These are phyloP conservation scores for Paulownia fortunei DNA, from an alignment of 257 asterid genomes.

Conservation along the genomic window DNA sequence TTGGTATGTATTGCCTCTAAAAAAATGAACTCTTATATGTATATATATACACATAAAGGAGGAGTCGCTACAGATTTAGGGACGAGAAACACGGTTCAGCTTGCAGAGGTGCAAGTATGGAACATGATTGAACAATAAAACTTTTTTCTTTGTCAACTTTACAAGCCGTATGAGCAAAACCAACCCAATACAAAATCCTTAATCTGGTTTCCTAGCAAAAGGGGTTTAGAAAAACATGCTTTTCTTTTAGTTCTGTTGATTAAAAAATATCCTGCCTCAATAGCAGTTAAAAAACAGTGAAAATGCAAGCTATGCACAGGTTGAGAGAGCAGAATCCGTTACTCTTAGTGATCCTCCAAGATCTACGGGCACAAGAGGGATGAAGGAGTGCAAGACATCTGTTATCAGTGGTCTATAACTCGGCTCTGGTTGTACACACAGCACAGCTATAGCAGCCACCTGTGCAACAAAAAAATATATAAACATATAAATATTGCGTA, in stretches of 20 bases:
- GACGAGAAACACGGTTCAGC: constrained; percentile 16
- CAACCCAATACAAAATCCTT: constrained; percentile 28
- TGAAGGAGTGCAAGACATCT: constrained; percentile 91
- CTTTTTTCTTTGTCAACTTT: constrained; percentile 38
- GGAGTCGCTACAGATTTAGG: constrained; percentile 14
- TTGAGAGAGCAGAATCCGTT: constrained; percentile 47
- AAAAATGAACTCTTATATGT: constrained; percentile 13
- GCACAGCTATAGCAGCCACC: constrained; percentile 80
- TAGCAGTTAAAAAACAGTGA: background rate
- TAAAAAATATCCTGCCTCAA: constrained; percentile 24
- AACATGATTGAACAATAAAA: constrained; percentile 10
- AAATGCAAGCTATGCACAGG: constrained; percentile 36
- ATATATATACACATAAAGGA: constrained; percentile 5
- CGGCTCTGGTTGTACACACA: constrained; percentile 96
- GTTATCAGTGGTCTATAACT: constrained; percentile 94
- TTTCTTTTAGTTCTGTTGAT: constrained; percentile 17
- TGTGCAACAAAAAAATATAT: constrained; percentile 27
- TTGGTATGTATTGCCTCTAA: background rate
- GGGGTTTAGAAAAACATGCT: constrained; percentile 8
- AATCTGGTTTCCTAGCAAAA: constrained; percentile 34
- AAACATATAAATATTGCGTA: background rate
- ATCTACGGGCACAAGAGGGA: constrained; percentile 92
- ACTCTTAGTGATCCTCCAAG: constrained; percentile 85
- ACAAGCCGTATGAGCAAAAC: constrained; percentile 36
- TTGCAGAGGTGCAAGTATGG: constrained; percentile 19